phyloP scores from a whole-genome alignment of 78 protist genomes.

The Dictyostelium brefeldianum region DNA sequence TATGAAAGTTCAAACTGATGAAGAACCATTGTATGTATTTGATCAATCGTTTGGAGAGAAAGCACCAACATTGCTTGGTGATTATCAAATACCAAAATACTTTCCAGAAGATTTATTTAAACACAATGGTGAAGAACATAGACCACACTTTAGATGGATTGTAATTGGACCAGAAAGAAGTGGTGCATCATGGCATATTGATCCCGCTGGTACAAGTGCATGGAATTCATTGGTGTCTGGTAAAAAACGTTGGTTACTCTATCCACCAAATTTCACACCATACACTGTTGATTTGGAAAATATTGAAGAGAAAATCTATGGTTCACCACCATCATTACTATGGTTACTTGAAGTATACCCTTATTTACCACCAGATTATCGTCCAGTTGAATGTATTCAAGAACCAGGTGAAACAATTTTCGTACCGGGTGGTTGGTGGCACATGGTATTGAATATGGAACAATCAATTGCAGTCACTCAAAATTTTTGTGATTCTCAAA shows the following conservation, averaged over 20 bases:
- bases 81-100: constrained; percentile 46
- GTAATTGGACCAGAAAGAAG: constrained; percentile 78
- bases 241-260: constrained; percentile 80
- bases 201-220: constrained; percentile 83
- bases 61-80: constrained; percentile 46
- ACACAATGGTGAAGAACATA: background rate
- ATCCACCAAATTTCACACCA: constrained; percentile 77
- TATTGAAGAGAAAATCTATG: constrained; percentile 52
- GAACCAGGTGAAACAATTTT: constrained; percentile 85
- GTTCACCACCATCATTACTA: constrained; percentile 47
- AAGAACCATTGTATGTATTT: constrained; percentile 82
- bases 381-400: constrained; percentile 78
- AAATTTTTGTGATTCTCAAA: constrained; percentile 84
- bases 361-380: constrained; percentile 64
- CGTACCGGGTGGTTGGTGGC: constrained; percentile 90
- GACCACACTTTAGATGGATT: constrained; percentile 84
- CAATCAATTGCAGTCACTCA: constrained; percentile 92
- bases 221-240: constrained; percentile 77
- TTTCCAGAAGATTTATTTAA: constrained; percentile 80
- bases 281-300: constrained; percentile 46
- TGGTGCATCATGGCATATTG: constrained; percentile 85
- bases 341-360: constrained; percentile 83
- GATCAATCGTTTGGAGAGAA: constrained; percentile 80
- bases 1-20: constrained; percentile 61
- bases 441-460: constrained; percentile 82